Conservation (phyloP, 2,329 filamentous ascomycete species). For the Trichoderma sp. region DNA sequence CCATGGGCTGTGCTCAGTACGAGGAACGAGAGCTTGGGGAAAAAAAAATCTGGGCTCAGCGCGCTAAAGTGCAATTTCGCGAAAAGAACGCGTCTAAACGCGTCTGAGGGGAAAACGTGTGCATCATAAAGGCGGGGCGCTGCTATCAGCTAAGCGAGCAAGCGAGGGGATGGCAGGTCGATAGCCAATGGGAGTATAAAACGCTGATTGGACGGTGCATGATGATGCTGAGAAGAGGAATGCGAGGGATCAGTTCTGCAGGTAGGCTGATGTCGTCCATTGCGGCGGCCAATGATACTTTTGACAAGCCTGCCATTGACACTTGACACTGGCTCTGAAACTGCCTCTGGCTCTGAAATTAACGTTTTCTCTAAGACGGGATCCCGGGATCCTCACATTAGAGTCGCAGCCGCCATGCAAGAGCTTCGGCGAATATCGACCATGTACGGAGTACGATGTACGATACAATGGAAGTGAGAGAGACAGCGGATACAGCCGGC, state of each 20-base stretch:
- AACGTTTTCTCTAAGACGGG: background rate
- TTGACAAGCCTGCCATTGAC: background rate
- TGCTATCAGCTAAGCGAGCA: conserved; percentile 13
- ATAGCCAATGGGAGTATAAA: background rate
- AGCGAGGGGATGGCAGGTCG: background rate
- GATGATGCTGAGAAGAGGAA: background rate
- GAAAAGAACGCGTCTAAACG: conserved; percentile 13
- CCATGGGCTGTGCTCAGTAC: background rate
- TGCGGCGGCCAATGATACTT: background rate
- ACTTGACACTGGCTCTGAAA: background rate
- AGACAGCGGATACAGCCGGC: background rate
- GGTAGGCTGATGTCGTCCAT: background rate
- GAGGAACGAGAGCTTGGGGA: background rate
- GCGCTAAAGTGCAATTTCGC: conserved; percentile 13
- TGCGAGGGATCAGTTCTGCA: background rate
- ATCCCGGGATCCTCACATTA: background rate
- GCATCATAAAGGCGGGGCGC: conserved; percentile 13
- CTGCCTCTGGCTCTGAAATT: background rate
- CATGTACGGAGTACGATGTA: background rate
- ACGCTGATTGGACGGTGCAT: background rate
- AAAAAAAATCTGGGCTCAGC: background rate
- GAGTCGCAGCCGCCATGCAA: conserved; percentile 9
- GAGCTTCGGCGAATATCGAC: conserved; percentile 3
- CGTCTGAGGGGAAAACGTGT: conserved; percentile 7
- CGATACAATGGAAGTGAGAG: background rate